Evolutionary conservation across 2,329 filamentous ascomycete species (phyloP).

Genomic region (Fusarium sp.): DNA sequence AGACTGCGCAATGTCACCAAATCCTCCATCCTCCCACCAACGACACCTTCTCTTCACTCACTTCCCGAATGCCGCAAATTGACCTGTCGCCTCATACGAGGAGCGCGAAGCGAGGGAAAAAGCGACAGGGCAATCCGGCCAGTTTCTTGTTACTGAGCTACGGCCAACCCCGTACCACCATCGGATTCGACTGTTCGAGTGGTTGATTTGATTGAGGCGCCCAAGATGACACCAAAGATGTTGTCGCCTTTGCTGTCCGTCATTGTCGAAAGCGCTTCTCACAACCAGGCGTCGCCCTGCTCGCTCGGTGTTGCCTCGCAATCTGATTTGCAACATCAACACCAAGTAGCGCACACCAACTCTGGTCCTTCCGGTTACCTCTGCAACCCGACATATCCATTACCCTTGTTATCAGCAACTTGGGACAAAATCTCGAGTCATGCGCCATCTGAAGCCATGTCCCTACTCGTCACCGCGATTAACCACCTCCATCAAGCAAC

Average conservation of each 20-base stretch:
- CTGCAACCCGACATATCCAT: neutral
- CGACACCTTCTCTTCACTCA: neutral
- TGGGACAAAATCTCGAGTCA: neutral
- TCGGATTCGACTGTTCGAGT: neutral
- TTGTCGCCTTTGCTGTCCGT: neutral
- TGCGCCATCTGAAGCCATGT: neutral
- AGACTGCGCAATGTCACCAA: neutral
- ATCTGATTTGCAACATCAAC: neutral
- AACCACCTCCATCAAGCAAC: neutral
- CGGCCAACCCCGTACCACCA: neutral
- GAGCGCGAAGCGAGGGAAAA: neutral
- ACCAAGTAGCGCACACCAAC: neutral
- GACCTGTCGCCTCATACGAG: neutral
- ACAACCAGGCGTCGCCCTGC: neutral
- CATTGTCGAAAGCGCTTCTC: neutral
- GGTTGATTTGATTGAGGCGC: neutral
- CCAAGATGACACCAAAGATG: neutral
- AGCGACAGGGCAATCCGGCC: neutral
- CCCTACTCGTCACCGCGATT: neutral
- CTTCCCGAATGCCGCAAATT: neutral
- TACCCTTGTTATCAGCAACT: neutral
- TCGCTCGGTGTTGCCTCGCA: neutral
- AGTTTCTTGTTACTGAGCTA: neutral
- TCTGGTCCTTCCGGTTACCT: neutral
- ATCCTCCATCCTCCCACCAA: neutral